Percentiles rank a stretch among this genome's conserved stretches.
Conservation (phyloP, 768 basidiomycete species). For the Boletus eberwhitei region DNA sequence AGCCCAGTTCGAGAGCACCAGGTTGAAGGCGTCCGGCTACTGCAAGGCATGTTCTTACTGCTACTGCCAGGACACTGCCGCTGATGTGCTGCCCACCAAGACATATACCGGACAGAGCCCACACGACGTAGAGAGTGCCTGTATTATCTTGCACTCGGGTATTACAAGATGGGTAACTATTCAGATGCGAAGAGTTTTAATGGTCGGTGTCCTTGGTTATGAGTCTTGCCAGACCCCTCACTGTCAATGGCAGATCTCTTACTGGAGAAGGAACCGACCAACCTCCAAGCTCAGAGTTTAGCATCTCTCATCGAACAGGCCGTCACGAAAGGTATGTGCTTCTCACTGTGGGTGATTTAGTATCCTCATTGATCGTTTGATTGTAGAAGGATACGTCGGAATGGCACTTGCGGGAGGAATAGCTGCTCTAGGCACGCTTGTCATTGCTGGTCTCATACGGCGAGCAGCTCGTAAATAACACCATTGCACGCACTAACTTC, state of each 20-base stretch:
- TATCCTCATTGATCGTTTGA: neutral
- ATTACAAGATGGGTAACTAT: conserved; percentile 96
- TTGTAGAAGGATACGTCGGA: conserved; percentile 93
- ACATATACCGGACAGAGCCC: conserved; percentile 88
- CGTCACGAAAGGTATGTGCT: conserved; percentile 67
- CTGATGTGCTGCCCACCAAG: conserved; percentile 39
- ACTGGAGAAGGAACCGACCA: conserved; percentile 88
- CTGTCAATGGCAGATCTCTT: conserved; percentile 57
- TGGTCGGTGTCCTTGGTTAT: conserved; percentile 47
- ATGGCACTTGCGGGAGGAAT: conserved; percentile 93
- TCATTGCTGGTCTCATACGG: conserved; percentile 78
- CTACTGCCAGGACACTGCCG: neutral
- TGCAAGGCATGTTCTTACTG: conserved; percentile 64
- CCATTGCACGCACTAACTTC: conserved; percentile 11
- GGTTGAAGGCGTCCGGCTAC: conserved; percentile 83
- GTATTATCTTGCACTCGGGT: conserved; percentile 93
- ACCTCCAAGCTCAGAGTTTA: conserved; percentile 89
- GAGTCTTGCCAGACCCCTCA: conserved; percentile 1
- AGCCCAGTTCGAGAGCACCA: conserved; percentile 82
- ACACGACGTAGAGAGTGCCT: conserved; percentile 88
- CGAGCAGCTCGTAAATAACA: conserved; percentile 59
- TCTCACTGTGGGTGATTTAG: neutral
- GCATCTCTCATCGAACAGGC: conserved; percentile 81
- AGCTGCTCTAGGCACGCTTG: conserved; percentile 76
- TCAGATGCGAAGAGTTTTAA: conserved; percentile 92